These are phyloP conservation scores for Psilocybe subaeruginosa DNA, from an alignment of 768 basidiomycete genomes.

Conservation along the genomic window DNA sequence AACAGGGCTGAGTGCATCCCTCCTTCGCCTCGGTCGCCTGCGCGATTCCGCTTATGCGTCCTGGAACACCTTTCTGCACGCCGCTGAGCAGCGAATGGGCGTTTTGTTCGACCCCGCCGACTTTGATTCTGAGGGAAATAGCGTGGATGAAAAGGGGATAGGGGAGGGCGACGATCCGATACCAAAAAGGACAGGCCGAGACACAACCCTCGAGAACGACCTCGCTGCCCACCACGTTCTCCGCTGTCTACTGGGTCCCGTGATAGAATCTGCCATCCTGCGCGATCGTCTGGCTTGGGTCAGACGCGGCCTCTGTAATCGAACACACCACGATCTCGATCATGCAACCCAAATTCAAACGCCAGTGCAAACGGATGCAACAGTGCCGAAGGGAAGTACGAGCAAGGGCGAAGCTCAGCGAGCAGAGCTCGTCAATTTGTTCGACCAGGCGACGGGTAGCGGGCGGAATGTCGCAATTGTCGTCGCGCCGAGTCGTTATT, in stretches of 20 bases:
- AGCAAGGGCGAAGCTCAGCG: constrained; percentile 3
- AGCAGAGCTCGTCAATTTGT: constrained; percentile 62
- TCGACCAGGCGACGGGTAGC: constrained; percentile 74
- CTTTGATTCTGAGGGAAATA: constrained; percentile 2
- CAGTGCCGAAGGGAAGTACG: neutral
- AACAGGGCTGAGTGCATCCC: constrained; percentile 41
- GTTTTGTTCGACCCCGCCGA: constrained; percentile 17
- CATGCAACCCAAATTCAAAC: neutral
- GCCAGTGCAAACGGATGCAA: neutral
- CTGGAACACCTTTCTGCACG: constrained; percentile 50
- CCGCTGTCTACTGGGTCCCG: constrained; percentile 69
- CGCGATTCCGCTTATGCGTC: constrained; percentile 49
- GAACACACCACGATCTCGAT: neutral
- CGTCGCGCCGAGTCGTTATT: constrained; percentile 34
- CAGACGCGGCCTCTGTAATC: constrained; percentile 1
- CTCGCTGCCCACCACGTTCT: constrained; percentile 66
- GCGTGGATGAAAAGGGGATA: too few relatives aligned
- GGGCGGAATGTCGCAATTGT: constrained; percentile 73
- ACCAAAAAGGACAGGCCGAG: constrained; percentile 1
- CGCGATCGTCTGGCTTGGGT: constrained; percentile 67
- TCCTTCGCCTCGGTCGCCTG: constrained; percentile 55
- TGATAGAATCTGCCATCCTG: constrained; percentile 67
- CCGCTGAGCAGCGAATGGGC: constrained; percentile 28
- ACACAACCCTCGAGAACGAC: constrained; percentile 15
- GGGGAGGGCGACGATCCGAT: neutral